Conservation (phyloP, 768 basidiomycete species). For the Rhodotorula toruloides region DNA sequence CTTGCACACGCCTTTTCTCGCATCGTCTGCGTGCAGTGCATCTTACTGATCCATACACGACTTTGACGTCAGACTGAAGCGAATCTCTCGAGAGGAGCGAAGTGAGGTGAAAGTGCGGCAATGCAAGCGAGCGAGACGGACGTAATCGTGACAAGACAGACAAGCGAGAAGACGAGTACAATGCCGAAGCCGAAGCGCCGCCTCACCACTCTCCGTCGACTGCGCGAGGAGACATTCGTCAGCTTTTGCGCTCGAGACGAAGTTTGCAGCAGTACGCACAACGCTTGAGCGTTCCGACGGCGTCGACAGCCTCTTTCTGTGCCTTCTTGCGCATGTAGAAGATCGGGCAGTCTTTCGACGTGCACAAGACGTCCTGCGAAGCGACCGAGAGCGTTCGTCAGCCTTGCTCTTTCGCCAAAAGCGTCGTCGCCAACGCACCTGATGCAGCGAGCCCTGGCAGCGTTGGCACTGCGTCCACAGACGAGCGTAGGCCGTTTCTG, state of each 20-base stretch:
- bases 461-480: conserved; percentile 99
- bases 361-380: conserved; percentile 83
- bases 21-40: no score
- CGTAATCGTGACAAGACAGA: no score
- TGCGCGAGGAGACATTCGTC: not conserved
- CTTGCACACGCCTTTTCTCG: no score
- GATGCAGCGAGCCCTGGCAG: conserved; percentile 96
- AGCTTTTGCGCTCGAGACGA: not conserved
- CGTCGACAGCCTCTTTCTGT: conserved; percentile 93
- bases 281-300: conserved; percentile 68
- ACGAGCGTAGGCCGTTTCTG: conserved; percentile 86
- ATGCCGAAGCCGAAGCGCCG: no score
- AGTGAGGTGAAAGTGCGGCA: not conserved
- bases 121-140: not conserved
- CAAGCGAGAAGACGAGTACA: not conserved
- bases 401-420: conserved; percentile 7
- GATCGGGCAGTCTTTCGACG: conserved; percentile 95
- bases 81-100: no score
- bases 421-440: conserved; percentile 46
- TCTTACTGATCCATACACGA: no score
- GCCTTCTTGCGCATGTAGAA: conserved; percentile 98
- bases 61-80: no score
- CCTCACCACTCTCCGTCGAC: conserved; percentile 34
- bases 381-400: not conserved
- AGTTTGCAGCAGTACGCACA: conserved; percentile 56